Evolutionary conservation across 192 early-diverging fungal species (phyloP), one percentile per base, ranked within the genome.

Genomic region (Funneliformis mosseae): DNA sequence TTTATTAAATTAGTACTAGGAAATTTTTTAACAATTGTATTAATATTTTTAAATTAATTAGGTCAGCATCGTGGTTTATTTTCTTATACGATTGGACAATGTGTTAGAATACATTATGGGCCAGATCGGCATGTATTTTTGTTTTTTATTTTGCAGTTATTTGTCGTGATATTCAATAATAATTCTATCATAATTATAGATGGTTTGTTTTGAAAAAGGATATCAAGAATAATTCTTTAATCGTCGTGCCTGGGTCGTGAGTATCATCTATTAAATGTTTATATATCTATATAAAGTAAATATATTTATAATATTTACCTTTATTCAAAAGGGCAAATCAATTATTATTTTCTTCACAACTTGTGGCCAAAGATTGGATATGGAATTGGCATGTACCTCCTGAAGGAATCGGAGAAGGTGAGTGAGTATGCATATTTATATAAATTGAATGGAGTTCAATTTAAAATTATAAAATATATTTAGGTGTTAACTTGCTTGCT

Each of bases 1-100:
- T n/a, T 79, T 23, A 82, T 87, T 60, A 88, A 88, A 16, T 33
- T 60, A 1, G 39, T 79, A 0, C 66, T 89, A 0, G 84, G 81
- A 1, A 64, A 38, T 18, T 43, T 41, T 25, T 4, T 38, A 25
- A 55, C 18, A 14, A 18, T 78, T 60, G 42, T 42, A 55, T 39
- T 82, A 18, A 23, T 74, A 78, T 16, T 77, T 72, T 27, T 23
- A 84, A 66, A 81, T 33, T 33, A 33, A 59, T 80, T 84, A 71
- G 91, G 89, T 8, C 43, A 83, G 33, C 94, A 96, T 76, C 79
- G 84, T 5, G 95, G 95, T 0, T 59, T 96, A 27, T 90, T 88
- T 79, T 86, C 87, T 11, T 94, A 90, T 74, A 96, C 96, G 1
- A 91, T 97, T 59, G 97, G 97, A 7, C 96, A 98, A 84, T 80